Evolutionary conservation across 1,284 basidiomycete genomes (phyloP), one percentile per base, ranked within the genome.

Genomic region (Neotropicomus parvogracilis): DNA sequence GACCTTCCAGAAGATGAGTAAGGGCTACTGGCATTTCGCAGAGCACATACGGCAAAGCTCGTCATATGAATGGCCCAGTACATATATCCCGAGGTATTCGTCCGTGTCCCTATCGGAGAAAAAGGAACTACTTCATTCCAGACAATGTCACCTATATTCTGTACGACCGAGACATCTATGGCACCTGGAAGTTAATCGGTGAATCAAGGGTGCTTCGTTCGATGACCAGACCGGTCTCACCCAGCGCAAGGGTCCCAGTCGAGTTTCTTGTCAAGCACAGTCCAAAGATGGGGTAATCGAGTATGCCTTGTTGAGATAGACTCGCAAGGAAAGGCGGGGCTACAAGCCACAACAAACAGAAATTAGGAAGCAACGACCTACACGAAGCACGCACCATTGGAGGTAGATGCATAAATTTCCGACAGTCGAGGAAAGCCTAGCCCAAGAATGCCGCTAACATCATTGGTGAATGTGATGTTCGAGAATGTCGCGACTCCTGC

Each of bases 121-220:
- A 90, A 90, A 10, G 87, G 77, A 14, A 81, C 77, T 2, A 90
- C 85, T 43, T 79, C 75, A 54, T 83, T 83, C 87, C 87, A 90
- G 39, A 73, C 74, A 31, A 90, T 81, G 12, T 72, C 55, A 48
- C 73, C 80, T 4, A 71, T 60, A 59, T 88, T 79, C 27, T 66
- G 69, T 6, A 90, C 83, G 16, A 88, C 70, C 10, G 81, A 79
- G 2, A 74, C 72, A 62, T 90, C 87, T 42, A 90, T 74, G 14
- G 86, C 88, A 34, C 86, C 85, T 87, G 49, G 12, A 42, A 29
- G 24, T 38, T 5, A 38, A n/a, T 50, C 35, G 37, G 36, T 20
- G 35, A 27, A 40, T 34, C 42, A 46, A 50, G 20, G 53, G 36
- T 24, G 33, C 32, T 29, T 27, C 27, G n/a, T 28, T 38, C 26